Base-by-base conservation (phyloP, 176 grass and related monocot species). In the Elaeis guineensis region DNA sequence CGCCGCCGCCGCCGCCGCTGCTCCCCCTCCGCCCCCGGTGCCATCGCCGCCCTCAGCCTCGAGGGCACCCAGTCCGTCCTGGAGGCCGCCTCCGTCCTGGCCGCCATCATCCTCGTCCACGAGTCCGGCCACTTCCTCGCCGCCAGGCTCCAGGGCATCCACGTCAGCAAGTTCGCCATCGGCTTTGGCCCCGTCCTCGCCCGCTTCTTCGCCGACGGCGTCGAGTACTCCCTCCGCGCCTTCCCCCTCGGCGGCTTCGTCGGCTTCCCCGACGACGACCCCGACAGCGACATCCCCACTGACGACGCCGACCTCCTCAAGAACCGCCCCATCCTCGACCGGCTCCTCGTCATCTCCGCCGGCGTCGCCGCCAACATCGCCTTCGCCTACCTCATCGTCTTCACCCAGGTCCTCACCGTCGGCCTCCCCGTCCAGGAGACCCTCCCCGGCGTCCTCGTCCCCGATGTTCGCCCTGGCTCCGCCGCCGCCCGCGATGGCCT, bases 231-330 rank as follows among this genome's bases (percentile, higher is more conserved):
- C 6, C 58, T 98, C 52, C 87, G 92, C 29, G 92, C 92, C 35
- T 78, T 97, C 66, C 92, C 92, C 21, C 92, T 97, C 25, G 93
- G 93, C 25, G 93, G 93, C 2, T 98, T 78, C 78, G 93, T 98
- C 16, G 93, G 83, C 49, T 98, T 98, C 72, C 93, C 93, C n/a
- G 93, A 98, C 59, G 93, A 98, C 69, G 87, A 98, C 73, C 87
- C 93, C 16, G 87, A 92, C 2, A 82, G 76, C 7, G 78, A 76
- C 30, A 80, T 92, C 50, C 66, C 81, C 12, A 25, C 93, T 17
- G 84, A 98, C 55, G 87, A 97, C 69, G 83, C 87, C 6, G 87
- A 97, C 74, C 88, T 97, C 69, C 83, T 97, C 16, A 77, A 78
- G 75, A 97, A 97, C 77, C 83, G 92, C 66, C 84, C 92, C 32